Evolutionary conservation across 352 stramenopile species (phyloP).

Genomic region (Phytophthora pluvialis): DNA sequence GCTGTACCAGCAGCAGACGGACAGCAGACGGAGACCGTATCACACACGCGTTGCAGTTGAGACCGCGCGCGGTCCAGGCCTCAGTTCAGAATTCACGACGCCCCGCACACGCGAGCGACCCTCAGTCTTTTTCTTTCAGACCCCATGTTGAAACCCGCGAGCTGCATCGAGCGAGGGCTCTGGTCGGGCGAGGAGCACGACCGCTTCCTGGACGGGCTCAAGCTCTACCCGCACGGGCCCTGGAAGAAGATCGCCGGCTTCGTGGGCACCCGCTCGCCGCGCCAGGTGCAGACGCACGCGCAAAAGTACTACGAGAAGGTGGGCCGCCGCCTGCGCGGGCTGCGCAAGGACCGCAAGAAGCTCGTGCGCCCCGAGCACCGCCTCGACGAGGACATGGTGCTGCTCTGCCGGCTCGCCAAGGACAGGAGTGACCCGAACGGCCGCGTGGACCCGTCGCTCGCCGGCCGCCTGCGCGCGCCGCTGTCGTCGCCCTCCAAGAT

Average conservation of each 20-base stretch:
- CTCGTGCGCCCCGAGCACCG: constrained; percentile 45
- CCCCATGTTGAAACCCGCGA: constrained; percentile 28
- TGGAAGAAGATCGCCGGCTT: constrained; percentile 58
- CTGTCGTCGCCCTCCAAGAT: constrained; percentile 38
- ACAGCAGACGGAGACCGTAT: neutral
- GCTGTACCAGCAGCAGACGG: constrained; percentile 7
- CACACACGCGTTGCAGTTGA: constrained; percentile 18
- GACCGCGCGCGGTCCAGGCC: constrained; percentile 10
- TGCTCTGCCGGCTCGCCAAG: constrained; percentile 44
- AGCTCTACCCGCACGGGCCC: constrained; percentile 53
- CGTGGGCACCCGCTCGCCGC: constrained; percentile 56
- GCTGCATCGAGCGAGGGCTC: constrained; percentile 36
- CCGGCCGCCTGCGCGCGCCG: constrained; percentile 27
- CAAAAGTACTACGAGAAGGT: constrained; percentile 73
- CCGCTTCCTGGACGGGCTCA: constrained; percentile 60
- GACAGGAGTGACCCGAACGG: constrained; percentile 28
- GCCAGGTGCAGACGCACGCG: constrained; percentile 65
- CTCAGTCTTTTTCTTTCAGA: neutral
- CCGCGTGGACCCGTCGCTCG: constrained; percentile 24
- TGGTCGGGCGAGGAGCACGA: constrained; percentile 69
- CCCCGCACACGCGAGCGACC: neutral
- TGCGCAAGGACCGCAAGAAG: constrained; percentile 56
- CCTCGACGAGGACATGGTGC: constrained; percentile 49
- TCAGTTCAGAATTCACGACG: constrained; percentile 30
- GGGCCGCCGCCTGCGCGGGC: constrained; percentile 39